Evolutionary conservation across 176 grass and related monocot species (phyloP), one percentile per base, ranked within the genome.

Genomic region (Aegilops speltoides): DNA sequence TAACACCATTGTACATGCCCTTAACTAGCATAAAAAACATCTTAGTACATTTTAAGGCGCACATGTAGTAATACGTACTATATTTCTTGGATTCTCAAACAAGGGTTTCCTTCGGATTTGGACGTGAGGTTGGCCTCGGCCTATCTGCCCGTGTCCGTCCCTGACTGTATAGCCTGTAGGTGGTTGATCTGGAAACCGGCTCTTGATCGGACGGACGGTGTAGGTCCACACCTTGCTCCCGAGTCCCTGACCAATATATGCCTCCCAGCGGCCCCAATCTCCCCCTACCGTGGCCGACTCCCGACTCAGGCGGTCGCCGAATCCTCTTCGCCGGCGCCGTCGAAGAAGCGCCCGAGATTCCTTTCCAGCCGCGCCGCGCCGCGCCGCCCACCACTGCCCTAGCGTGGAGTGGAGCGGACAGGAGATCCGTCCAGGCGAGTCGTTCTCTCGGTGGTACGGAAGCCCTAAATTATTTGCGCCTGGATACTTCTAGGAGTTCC

Each of bases 121-220:
- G 14, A 17, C 15, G 2, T 7, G 48, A 17, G 48, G 15, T 52
- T 52, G 48, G 15, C 48, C 48, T 17, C 48, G 48, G 48, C 48
- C 48, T 2, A 28, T 64, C 10, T 64, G 24, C 64, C 29, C 29
- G 65, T 68, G 29, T 68, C 65, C 29, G 65, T 28, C 14, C 29
- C 29, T 8, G 65, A 68, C 26, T 31, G 12, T 29, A 8, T 57
- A 57, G 17, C 19, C 7, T 57, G 19, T 59, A 59, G 63, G 63
- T 65, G 12, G 29, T 68, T 33, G 65, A 68, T 70, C 33, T 38
- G 10, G 68, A 72, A 72, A 41, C 20, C 36, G 5, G 68, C 0
- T 72, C 10, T 41, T 41, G 68, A 72, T 72, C 68, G 68, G 68
- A 72, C 36, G 68, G 68, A 72, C 36, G 68, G 36, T 24, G 68